These are phyloP conservation scores for Zygoascus meyerae DNA, from an alignment of 1,139 yeast species.

Conservation along the genomic window DNA sequence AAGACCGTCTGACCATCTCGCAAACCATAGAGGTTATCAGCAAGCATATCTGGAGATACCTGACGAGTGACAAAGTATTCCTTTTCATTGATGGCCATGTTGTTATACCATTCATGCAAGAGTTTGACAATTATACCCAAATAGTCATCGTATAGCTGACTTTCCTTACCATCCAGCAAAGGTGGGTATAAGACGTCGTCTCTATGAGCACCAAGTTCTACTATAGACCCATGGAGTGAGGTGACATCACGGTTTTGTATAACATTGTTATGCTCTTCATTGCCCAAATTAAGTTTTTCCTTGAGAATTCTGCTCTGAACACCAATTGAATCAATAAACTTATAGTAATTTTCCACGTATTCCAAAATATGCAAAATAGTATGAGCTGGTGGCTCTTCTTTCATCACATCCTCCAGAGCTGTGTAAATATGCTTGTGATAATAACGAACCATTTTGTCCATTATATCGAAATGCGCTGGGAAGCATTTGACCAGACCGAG, in stretches of 20 bases:
- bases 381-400: conserved; percentile 56
- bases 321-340: conserved; percentile 42
- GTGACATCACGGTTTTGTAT: background rate
- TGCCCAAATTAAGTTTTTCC: background rate
- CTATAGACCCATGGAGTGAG: background rate
- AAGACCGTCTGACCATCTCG: conserved; percentile 67
- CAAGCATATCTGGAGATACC: conserved; percentile 65
- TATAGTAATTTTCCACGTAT: conserved; percentile 65
- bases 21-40: conserved; percentile 50
- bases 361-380: conserved; percentile 48
- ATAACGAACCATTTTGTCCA: conserved; percentile 53
- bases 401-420: conserved; percentile 56
- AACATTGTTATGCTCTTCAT: background rate
- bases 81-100: conserved; percentile 59
- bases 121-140: conserved; percentile 60
- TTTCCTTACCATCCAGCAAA: conserved; percentile 56
- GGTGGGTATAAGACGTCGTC: conserved; percentile 40
- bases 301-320: conserved; percentile 14
- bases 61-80: conserved; percentile 55
- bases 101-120: conserved; percentile 76
- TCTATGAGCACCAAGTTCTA: conserved; percentile 15
- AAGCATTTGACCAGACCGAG: conserved; percentile 51
- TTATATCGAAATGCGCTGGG: conserved; percentile 75
- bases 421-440: conserved; percentile 65
- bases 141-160: conserved; percentile 64